phyloP scores from a whole-genome alignment of 2,329 filamentous ascomycete genomes.

The Epichloe sp. region DNA sequence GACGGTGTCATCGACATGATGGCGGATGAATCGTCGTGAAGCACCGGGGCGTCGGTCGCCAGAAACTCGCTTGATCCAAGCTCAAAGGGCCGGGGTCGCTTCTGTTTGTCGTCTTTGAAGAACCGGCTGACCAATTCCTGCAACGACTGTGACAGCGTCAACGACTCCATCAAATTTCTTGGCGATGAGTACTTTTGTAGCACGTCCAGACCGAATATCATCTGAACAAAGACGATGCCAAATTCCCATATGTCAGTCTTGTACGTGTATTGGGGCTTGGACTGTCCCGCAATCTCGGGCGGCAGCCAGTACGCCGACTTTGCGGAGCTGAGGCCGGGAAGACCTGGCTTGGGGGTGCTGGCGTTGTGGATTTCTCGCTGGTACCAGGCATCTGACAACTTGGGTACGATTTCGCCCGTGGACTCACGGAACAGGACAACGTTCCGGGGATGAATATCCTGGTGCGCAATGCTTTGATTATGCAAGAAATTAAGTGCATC shows the following conservation, averaged over 20 bases:
- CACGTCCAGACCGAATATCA: constrained; percentile 77
- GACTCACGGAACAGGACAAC: constrained; percentile 61
- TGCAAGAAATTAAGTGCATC: constrained; percentile 83
- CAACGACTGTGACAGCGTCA: constrained; percentile 60
- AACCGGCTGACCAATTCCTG: constrained; percentile 72
- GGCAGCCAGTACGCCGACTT: constrained; percentile 75
- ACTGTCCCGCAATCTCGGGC: constrained; percentile 56
- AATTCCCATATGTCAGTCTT: constrained; percentile 96
- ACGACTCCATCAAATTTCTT: constrained; percentile 53
- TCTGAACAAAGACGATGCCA: constrained; percentile 81
- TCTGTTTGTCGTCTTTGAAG: constrained; percentile 74
- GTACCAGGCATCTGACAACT: constrained; percentile 62
- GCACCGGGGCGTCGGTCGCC: constrained; percentile 48
- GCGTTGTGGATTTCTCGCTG: constrained; percentile 55
- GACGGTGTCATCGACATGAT: constrained; percentile 29
- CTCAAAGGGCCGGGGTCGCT: constrained; percentile 71
- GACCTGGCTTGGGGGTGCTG: constrained; percentile 35
- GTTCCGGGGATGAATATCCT: constrained; percentile 66
- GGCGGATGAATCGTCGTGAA: constrained; percentile 32
- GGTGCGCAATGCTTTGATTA: constrained; percentile 70
- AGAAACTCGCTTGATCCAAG: constrained; percentile 52
- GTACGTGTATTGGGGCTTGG: constrained; percentile 49
- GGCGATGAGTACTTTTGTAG: constrained; percentile 70
- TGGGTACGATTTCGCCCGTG: constrained; percentile 57
- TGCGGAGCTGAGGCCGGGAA: constrained; percentile 43